Evolutionary conservation across 148 eudicot species (phyloP), one percentile per base, ranked within the genome.

Genomic region (Hydrangea macrophylla): DNA sequence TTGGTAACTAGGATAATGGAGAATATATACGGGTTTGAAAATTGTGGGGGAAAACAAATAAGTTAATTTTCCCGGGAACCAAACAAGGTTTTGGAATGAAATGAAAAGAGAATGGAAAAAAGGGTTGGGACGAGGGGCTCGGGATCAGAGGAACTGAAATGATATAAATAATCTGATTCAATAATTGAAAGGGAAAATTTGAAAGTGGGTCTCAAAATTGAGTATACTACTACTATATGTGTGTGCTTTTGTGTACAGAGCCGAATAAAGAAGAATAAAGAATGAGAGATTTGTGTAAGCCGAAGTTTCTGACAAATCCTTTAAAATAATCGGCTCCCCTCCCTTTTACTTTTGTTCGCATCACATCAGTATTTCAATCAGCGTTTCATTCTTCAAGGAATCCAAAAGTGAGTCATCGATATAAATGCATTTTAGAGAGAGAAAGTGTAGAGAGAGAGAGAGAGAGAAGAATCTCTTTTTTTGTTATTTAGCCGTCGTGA

Each of bases 141-240:
- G 84, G 84, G 84, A 80, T 83, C 78, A 80, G 78, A 58, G 76
- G 26, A 67, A 70, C 67, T 26, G n/a, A 50, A 54, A 67, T 48
- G 53, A 17, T 11, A 15, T 48, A 45, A 76, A 56, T 39, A 71
- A 62, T 68, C n/a, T 67, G 67, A 70, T 40, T 73, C 77, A 77
- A 83, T 73, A 67, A 83, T 74, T 80, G 70, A 65, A 58, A 61
- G 67, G 53, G 1, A 28, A 24, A 54, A 74, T 56, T 71, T 61
- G 72, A 68, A 80, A 83, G 87, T 77, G n/a, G 78, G 84, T 78
- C 82, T n/a, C 75, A 1, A 20, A 10, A 13, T n/a, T n/a, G n/a
- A n/a, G 12, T 1, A 13, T 17, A 2, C 58, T 55, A 53, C 72
- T 55, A 79, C 44, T 20, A 23, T 74, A 62, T 77, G 84, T 74